Base-by-base conservation (phyloP, 352 stramenopile species). In the Globisporangium solare region DNA sequence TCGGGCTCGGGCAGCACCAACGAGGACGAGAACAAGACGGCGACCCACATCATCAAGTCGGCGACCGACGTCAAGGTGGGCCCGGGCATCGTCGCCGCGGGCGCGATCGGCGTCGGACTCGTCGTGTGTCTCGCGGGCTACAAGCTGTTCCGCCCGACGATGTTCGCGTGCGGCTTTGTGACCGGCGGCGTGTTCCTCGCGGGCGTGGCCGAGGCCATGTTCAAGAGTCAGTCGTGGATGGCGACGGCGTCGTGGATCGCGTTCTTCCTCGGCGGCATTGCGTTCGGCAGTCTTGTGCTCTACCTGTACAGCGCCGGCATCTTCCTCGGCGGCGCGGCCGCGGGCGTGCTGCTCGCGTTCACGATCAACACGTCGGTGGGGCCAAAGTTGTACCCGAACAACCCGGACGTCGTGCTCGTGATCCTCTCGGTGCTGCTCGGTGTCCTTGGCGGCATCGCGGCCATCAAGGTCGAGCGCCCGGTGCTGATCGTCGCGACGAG, bases 401-500 rank as follows among this genome's bases (percentile, higher is more conserved):
- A 83, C 39, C 71, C 73, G n/a, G 60, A 79, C 51, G 58, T 66
- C 6, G 60, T 84, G 49, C 65, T 86, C 8, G 55, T 85, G 32
- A 67, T 82, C 22, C 58, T 86, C 55, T 54, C 78, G 1, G 60
- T 84, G 37, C 31, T 76, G 13, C 50, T 81, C 8, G 73, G 67
- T 3, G 43, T 82, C 7, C 15, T 68, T 5, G 70, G 55, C 37
- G 77, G 74, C 11, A 13, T 86, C 14, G 53, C 79, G 2, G 70
- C 77, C 13, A 57, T 73, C 45, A 79, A 77, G 58, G 35, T 86
- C 15, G 77, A 88, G 56, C 75, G 74, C 11, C 70, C 74, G 10
- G 70, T 83, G 27, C 56, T 88, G 0, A 74, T 88, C 40, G 51
- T 84, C 24, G 71, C 73, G 14, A 88, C 77, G 4, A 68, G 63